Percentiles rank a stretch among this genome's conserved stretches.
Evolutionary conservation across 306 rosid genomes (phyloP).

Genomic region (Sechiopsis laciniata): DNA sequence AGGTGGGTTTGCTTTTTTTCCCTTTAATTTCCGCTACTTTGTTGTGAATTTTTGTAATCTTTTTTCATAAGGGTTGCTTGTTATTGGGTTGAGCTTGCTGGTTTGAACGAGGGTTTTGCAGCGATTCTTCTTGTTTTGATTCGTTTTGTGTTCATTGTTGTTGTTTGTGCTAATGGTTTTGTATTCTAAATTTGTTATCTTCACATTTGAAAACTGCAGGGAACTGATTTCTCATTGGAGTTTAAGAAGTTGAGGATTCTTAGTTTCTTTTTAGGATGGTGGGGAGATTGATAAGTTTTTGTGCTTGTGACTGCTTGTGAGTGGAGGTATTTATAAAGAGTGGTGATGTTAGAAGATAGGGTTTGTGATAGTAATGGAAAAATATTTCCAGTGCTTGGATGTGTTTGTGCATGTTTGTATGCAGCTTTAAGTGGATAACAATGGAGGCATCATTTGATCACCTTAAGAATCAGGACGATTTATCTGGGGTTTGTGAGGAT

Average conservation of each 20-base stretch:
- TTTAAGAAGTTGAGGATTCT: constrained; percentile 16
- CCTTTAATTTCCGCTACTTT: constrained; percentile 5
- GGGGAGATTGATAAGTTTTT: constrained; percentile 16
- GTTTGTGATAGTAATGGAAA: constrained; percentile 36
- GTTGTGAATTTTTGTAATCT: constrained; percentile 18
- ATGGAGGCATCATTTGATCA: constrained; percentile 80
- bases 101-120: constrained; percentile 24
- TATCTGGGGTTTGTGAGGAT: constrained; percentile 57
- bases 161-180: background rate
- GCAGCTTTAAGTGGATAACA: constrained; percentile 49
- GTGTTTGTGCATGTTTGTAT: constrained; percentile 42
- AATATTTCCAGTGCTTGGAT: constrained; percentile 36
- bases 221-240: constrained; percentile 19
- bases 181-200: constrained; percentile 19
- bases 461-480: constrained; percentile 40
- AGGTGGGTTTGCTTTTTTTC: constrained; percentile 23
- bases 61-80: background rate
- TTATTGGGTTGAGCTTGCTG: constrained; percentile 19
- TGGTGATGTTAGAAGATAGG: constrained; percentile 34
- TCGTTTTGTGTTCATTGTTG: background rate
- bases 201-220: constrained; percentile 37
- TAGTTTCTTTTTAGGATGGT: constrained; percentile 22
- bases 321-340: constrained; percentile 41
- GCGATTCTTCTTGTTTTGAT: constrained; percentile 13
- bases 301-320: background rate